Evolutionary conservation across 495 filamentous ascomycete genomes (phyloP), one percentile per base, ranked within the genome.

Genomic region (Neurospora hispaniola): DNA sequence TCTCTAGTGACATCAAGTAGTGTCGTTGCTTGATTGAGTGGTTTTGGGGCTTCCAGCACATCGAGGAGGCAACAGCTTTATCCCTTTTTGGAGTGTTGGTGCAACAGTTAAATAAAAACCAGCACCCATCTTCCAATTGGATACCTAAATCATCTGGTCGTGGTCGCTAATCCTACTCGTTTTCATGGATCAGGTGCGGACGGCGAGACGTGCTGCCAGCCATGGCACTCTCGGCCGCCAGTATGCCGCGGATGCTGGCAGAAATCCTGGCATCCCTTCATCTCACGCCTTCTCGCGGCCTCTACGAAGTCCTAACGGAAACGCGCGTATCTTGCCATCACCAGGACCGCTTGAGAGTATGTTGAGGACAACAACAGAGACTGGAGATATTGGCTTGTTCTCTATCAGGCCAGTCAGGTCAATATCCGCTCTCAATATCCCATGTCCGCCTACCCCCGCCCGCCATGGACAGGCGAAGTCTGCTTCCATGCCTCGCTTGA

Each of bases 281-380:
- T 69, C 69, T 70, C 75, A 70, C 69, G 77, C 27, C 69, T 78
- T 74, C 75, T 69, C 71, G 8, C 75, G 70, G 43, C 81, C 82
- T 5, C 80, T 84, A 14, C 79, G 80, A 44, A 80, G 76, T 59
- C 75, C 81, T 11, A 81, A 82, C 31, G 80, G 82, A 69, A 81
- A 81, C 48, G 70, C 75, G 1, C 78, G 80, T 23, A 75, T 84
- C 66, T 73, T 85, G 12, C 75, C 78, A 42, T 85, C 84, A 0
- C 85, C 82, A n/a, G 84, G 81, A 0, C 82, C 84, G 8, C 71
- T 85, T 31, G 82, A 86, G 74, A 87, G 88, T 78, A 92, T 93
- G 90, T 85, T 93, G 54, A 91, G 86, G 78, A 92, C 87, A 10
- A 89, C 86, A 0, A 92, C 90, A 0, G 91, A 92, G 79, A 87